Evolutionary conservation across 345 rosid species (phyloP).

Genomic region (Boechera divaricarpa): DNA sequence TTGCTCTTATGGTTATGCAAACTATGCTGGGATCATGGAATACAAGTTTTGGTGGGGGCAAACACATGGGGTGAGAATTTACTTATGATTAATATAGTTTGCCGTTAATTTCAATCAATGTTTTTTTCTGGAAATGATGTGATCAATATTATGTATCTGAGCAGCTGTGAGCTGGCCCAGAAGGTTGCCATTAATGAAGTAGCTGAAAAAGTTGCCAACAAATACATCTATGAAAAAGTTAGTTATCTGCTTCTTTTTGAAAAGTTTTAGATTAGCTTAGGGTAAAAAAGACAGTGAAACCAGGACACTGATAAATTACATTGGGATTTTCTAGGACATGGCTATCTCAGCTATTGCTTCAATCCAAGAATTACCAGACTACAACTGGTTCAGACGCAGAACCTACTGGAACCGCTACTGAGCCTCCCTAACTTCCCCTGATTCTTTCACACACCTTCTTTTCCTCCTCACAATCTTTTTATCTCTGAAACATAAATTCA

Average conservation of each 20-base stretch:
- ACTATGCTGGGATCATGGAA: constrained; percentile 96
- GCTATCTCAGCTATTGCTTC: neutral
- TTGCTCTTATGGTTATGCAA: constrained; percentile 94
- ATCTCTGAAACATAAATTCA: neutral
- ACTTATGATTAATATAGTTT: neutral
- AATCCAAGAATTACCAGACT: neutral
- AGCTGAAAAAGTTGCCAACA: constrained; percentile 47
- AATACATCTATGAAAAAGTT: too few relatives aligned
- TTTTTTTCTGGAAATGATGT: constrained; percentile 26
- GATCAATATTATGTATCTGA: constrained; percentile 18
- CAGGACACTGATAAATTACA: neutral
- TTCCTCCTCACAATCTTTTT: neutral
- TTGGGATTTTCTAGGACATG: neutral
- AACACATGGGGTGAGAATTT: constrained; percentile 91
- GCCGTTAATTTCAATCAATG: neutral
- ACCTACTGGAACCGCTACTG: neutral
- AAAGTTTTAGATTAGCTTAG: neutral
- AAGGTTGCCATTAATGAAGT: constrained; percentile 78
- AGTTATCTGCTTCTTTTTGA: constrained; percentile 2
- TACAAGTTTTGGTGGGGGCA: constrained; percentile 83
- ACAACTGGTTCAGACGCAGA: constrained; percentile 40
- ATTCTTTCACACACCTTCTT: neutral
- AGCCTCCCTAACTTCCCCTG: neutral
- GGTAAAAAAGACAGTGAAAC: neutral
- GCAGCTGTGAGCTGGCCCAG: constrained; percentile 85